A percentile compares a stretch with the other conserved stretches of the same genome.
phyloP scores from a whole-genome alignment of 164 flowering plant species.

The Chimonanthus salicifolius region DNA sequence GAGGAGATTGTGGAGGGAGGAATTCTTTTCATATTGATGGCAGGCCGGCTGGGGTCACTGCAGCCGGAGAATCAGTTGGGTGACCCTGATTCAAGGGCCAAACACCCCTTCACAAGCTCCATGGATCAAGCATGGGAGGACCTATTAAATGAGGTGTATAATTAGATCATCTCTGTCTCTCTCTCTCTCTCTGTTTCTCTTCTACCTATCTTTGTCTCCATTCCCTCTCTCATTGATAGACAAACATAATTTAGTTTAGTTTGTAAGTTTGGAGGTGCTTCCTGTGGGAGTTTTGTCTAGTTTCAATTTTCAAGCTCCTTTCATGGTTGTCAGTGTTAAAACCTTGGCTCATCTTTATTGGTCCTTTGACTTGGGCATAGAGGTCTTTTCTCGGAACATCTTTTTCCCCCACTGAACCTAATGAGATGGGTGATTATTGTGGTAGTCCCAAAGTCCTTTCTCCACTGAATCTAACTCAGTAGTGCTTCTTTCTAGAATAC shows the following conservation, averaged over 20 bases:
- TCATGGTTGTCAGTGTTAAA: not conserved
- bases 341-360: not conserved
- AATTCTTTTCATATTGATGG: constrained; percentile 35
- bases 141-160: constrained; percentile 29
- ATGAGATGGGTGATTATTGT: not conserved
- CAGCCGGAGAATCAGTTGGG: constrained; percentile 31
- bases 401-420: not conserved
- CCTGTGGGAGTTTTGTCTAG: not conserved
- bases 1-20: constrained; percentile 39
- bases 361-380: not conserved
- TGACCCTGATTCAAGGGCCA: constrained; percentile 36
- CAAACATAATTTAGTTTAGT: not conserved
- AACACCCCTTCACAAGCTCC: constrained; percentile 37
- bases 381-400: not conserved
- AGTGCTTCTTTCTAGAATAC: not conserved
- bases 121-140: constrained; percentile 50
- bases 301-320: not conserved
- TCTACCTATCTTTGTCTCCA: not conserved
- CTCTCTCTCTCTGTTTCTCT: not conserved
- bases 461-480: not conserved
- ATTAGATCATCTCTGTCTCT: constrained; percentile 1
- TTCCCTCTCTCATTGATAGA: not conserved
- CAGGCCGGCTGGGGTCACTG: constrained; percentile 23
- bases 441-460: not conserved
- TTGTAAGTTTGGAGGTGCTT: not conserved